A percentile compares a stretch with the other conserved stretches of the same genome.
Conservation (phyloP, 2,329 filamentous ascomycete genomes). For the Lasiodiplodia hormozganensis region DNA sequence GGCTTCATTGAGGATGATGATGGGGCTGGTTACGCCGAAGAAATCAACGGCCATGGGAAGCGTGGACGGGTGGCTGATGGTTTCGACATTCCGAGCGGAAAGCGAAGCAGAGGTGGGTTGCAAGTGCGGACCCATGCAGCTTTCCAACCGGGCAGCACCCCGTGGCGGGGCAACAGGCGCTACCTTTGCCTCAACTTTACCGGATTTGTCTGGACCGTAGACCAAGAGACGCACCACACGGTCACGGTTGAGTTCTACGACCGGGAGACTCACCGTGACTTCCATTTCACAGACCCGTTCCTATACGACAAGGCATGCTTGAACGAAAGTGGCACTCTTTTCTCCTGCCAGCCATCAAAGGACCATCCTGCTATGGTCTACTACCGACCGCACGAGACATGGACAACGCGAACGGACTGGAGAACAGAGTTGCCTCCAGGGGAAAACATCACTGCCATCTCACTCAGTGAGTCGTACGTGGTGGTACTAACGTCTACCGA, state of each 20-base stretch:
- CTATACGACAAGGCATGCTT: slow-evolving; percentile 96
- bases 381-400: slow-evolving; percentile 95
- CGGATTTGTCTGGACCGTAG: slow-evolving; percentile 95
- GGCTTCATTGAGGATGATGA: slow-evolving; percentile 96
- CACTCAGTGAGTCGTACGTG: slow-evolving; percentile 88
- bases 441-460: slow-evolving; percentile 87
- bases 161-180: slow-evolving; percentile 92
- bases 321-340: slow-evolving; percentile 81
- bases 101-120: slow-evolving; percentile 60
- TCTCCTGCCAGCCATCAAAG: slow-evolving; percentile 73
- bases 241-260: slow-evolving; percentile 98
- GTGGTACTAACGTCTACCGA: slow-evolving; percentile 85
- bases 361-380: slow-evolving; percentile 82
- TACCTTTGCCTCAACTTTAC: slow-evolving; percentile 93
- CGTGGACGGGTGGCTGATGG: slow-evolving; percentile 59
- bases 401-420: slow-evolving; percentile 92
- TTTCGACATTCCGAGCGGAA: slow-evolving; percentile 50
- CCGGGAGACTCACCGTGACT: slow-evolving; percentile 87
- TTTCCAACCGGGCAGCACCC: slow-evolving; percentile 93
- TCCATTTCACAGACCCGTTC: slow-evolving; percentile 97
- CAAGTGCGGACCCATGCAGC: slow-evolving; percentile 77
- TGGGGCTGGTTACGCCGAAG: slow-evolving; percentile 81
- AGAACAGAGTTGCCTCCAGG: slow-evolving; percentile 83
- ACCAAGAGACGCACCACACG: slow-evolving; percentile 87
- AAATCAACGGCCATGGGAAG: slow-evolving; percentile 68